Evolutionary conservation across 116 monocot species (phyloP), one percentile per base, ranked within the genome.

Genomic region (Thalassia testudinum): DNA sequence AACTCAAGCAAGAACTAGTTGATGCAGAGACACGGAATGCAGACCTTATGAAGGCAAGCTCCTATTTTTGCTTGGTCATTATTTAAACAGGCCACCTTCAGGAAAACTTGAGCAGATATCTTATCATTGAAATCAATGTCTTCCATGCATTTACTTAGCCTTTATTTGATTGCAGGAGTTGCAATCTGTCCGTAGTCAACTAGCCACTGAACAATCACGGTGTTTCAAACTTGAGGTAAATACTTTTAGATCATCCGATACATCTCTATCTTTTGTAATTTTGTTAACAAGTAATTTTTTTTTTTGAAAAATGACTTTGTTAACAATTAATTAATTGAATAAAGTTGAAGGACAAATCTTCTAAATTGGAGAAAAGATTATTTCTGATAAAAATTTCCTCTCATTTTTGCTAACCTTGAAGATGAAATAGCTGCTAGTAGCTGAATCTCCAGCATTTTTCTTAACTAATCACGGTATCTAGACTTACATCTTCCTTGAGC

Each of bases 161-260:
- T 55, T 49, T 12, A 29, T 53, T 0, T 62, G 23, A 52, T 24
- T 68, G 58, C 62, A 97, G 95, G 95, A 97, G 59, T 78, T 88
- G 53, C 85, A 97, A 79, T 97, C 90, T 51, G 66, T 97, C 15
- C 81, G 85, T 49, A 56, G 86, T 59, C 97, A 97, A 62, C 97
- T 97, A 50, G 82, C 82, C 48, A 69, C 77, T 57, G 97, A 97
- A 62, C 85, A 89, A 53, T 82, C 97, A 28, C 79, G 97, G 34
- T 89, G 85, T 44, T 97, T 89, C 58, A 89, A 97, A 73, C 90
- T 89, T 34, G 97, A 97, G 97, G 97, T 97, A 73, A 37, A 52
- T 27, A 16, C 27, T 52, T 25, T 27, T 17, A 27, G 5, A 15
- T 14, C 1, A 52, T 18, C 27, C 30, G 6, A 34, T 34, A 34